A percentile compares a stretch with the other conserved stretches of the same genome.
These are phyloP conservation scores for Lanmaoa rubissima DNA, from an alignment of 768 basidiomycete species.

Conservation along the genomic window DNA sequence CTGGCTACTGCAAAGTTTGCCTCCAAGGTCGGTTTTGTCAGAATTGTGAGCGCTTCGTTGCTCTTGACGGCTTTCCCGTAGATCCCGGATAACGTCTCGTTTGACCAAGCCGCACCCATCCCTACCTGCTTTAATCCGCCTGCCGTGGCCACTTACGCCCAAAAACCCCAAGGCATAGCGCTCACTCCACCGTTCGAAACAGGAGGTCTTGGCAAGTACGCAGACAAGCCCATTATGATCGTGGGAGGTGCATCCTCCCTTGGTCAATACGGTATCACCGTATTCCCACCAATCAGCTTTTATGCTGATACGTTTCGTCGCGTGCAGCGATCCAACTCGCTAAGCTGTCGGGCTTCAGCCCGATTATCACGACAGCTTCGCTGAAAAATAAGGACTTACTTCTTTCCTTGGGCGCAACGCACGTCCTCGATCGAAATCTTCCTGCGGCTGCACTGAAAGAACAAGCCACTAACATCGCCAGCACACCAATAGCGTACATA, in stretches of 20 bases:
- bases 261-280: slow-evolving; percentile 35
- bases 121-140: slow-evolving; percentile 33
- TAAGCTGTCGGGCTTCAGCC: slow-evolving; percentile 31
- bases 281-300: not conserved
- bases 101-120: slow-evolving; percentile 38
- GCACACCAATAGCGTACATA: not conserved
- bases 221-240: slow-evolving; percentile 32
- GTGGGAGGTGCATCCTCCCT: slow-evolving; percentile 38
- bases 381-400: slow-evolving; percentile 29
- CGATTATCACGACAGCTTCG: slow-evolving; percentile 39
- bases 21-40: slow-evolving; percentile 11
- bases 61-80: not conserved
- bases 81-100: slow-evolving; percentile 34
- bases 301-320: not conserved
- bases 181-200: slow-evolving; percentile 27
- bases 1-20: slow-evolving; percentile 20
- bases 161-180: slow-evolving; percentile 23
- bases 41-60: not conserved
- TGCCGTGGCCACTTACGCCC: slow-evolving; percentile 34
- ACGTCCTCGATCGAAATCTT: slow-evolving; percentile 33
- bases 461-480: not conserved
- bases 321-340: slow-evolving; percentile 33
- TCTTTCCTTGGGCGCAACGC: slow-evolving; percentile 35
- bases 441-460: slow-evolving; percentile 9
- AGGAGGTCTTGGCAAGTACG: slow-evolving; percentile 31